phyloP scores from a whole-genome alignment of 495 filamentous ascomycete genomes.

The Staphylotrichum longicolle region DNA sequence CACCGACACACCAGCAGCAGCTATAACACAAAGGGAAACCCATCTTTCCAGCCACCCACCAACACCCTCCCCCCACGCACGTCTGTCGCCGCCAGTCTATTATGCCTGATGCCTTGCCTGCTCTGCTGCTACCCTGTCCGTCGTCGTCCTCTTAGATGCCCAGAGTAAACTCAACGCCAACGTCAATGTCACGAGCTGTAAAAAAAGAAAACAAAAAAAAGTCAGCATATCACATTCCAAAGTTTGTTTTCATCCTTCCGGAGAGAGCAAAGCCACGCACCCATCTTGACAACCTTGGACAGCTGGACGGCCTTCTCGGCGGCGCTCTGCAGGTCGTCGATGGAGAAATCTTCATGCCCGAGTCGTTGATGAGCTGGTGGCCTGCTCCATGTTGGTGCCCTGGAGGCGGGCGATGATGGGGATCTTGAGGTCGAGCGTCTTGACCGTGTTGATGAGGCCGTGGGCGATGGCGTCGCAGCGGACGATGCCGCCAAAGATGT shows the following conservation, averaged over 20 bases:
- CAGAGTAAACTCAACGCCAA: constrained; percentile 94
- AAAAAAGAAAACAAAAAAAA: constrained; percentile 6
- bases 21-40: background rate
- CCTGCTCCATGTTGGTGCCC: constrained; percentile 97
- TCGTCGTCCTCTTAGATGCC: constrained; percentile 64
- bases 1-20: background rate
- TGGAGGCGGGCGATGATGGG: constrained; percentile 95
- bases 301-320: constrained; percentile 99
- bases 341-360: constrained; percentile 99
- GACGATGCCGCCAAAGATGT: constrained; percentile 99
- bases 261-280: constrained; percentile 44
- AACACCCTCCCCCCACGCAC: no score
- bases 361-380: constrained; percentile 96
- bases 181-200: constrained; percentile 89
- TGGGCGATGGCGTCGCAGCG: constrained; percentile 97
- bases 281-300: constrained; percentile 98
- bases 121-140: background rate
- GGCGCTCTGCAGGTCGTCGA: constrained; percentile 94
- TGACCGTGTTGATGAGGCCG: constrained; percentile 89
- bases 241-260: constrained; percentile 11
- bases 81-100: background rate
- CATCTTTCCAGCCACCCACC: background rate
- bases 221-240: constrained; percentile 14
- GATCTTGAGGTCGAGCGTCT: constrained; percentile 90
- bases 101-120: background rate